A percentile compares a stretch with the other conserved stretches of the same genome.
phyloP scores from a whole-genome alignment of 306 rosid species.

The Pachyrhizus erosus region DNA sequence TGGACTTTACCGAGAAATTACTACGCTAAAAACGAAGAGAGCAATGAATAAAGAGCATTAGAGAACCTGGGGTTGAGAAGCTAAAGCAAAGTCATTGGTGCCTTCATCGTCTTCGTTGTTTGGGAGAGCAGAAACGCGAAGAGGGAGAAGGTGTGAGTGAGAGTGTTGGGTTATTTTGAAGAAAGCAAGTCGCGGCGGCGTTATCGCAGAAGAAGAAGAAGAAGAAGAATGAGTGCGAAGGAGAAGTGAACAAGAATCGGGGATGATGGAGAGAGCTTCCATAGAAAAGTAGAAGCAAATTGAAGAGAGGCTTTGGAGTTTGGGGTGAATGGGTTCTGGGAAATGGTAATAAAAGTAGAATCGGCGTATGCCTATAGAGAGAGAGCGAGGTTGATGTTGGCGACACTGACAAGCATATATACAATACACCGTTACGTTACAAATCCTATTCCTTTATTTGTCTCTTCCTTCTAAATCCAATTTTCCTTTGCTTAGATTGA shows the following conservation, averaged over 20 bases:
- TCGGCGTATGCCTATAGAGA: not conserved
- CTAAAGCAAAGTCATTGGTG: constrained; percentile 24
- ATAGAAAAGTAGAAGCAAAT: not conserved
- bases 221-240: constrained; percentile 24
- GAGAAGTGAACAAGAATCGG: constrained; percentile 19
- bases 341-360: not conserved
- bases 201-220: not conserved
- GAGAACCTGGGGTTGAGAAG: constrained; percentile 22
- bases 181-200: not conserved
- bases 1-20: not conserved
- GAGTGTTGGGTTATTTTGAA: not conserved
- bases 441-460: too few relatives aligned
- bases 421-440: not conserved
- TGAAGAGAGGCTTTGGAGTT: not conserved
- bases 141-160: not conserved
- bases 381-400: not conserved
- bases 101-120: constrained; percentile 1
- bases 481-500: not conserved
- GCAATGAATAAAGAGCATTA: not conserved
- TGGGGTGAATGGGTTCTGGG: not conserved
- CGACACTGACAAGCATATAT: too few relatives aligned
- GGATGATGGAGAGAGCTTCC: constrained; percentile 29
- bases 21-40: not conserved
- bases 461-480: not conserved
- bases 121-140: constrained; percentile 36